Base-by-base conservation (phyloP, 116 monocot species). In the Dioscorea cayenensis region DNA sequence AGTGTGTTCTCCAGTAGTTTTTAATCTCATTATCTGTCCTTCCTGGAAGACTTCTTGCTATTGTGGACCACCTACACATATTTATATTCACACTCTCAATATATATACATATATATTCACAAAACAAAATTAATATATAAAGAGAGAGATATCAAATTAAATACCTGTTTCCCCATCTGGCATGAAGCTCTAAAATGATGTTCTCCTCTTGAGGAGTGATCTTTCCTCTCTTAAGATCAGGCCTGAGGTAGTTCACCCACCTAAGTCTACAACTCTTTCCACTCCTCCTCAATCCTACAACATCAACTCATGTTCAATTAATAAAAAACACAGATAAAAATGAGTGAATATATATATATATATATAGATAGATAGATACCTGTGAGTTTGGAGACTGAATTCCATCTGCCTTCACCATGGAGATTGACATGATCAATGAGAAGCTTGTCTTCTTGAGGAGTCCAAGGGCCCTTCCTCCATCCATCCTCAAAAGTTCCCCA, bases 1-100 rank as follows among this genome's bases (percentile, higher is more conserved):
- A 91, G 55, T 91, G 91, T 3, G 91, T 91, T 66, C 91, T 73
- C 91, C 90, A 90, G 77, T 90, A 90, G 75, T 90, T 90, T 79
- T 90, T 90, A 72, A 90, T 90, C 80, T 90, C 91, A 70, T 91
- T 91, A 63, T 91, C 91, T 0, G 91, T 91, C 79, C 91, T 87
- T 19, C 91, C 91, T 0, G 87, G 91, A 9, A 91, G 73, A 75
- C 83, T 87, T 29, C 85, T 71, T 0, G 91, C 90, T 28, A 90
- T 91, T 10, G 87, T 79, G 9, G 91, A 91, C 91, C 91, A 91
- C 66, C 90, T 90, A 50, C 19, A 55, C 17, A 43, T 12, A 43
- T 55, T 5, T n/a, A 55, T 55, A n/a, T 18, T 16, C 55, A 18
- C 14, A 19, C 55, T 55, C 55, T 14, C 17, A 16, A 55, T 55